These are phyloP conservation scores for Argentina anserina DNA, from an alignment of 306 rosid species.

Conservation along the genomic window DNA sequence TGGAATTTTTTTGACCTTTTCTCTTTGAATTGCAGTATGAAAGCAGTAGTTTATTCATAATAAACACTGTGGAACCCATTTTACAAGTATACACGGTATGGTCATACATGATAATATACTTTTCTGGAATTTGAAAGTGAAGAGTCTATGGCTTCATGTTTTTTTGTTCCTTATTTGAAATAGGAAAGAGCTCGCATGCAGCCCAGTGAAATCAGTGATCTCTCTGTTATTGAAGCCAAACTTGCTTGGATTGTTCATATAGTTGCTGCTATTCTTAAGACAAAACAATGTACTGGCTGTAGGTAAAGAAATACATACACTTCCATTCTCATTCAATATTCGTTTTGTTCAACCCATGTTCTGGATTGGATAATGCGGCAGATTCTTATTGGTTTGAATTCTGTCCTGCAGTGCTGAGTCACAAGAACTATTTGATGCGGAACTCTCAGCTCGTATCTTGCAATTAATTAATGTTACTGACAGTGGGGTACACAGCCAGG, in stretches of 20 bases:
- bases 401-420: slow-evolving; percentile 68
- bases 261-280: slow-evolving; percentile 86
- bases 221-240: slow-evolving; percentile 78
- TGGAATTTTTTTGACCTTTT: slow-evolving; percentile 22
- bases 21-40: slow-evolving; percentile 74
- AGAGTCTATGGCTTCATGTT: slow-evolving; percentile 5
- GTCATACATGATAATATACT: slow-evolving; percentile 1
- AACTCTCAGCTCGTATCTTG: slow-evolving; percentile 94
- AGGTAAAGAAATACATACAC: slow-evolving; percentile 45
- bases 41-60: slow-evolving; percentile 81
- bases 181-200: slow-evolving; percentile 91
- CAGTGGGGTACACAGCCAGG: slow-evolving; percentile 94
- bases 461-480: slow-evolving; percentile 87
- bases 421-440: slow-evolving; percentile 94
- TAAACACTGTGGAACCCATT: slow-evolving; percentile 87
- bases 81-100: slow-evolving; percentile 88
- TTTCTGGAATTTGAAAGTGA: slow-evolving; percentile 5
- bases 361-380: background rate
- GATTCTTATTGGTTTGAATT: slow-evolving; percentile 7
- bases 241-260: slow-evolving; percentile 98
- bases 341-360: background rate
- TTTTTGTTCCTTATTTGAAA: slow-evolving; percentile 32
- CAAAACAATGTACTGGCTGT: slow-evolving; percentile 84
- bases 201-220: slow-evolving; percentile 67
- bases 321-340: background rate